Conservation (phyloP, 2,329 filamentous ascomycete genomes). For the Botryosphaeria dothidea region DNA sequence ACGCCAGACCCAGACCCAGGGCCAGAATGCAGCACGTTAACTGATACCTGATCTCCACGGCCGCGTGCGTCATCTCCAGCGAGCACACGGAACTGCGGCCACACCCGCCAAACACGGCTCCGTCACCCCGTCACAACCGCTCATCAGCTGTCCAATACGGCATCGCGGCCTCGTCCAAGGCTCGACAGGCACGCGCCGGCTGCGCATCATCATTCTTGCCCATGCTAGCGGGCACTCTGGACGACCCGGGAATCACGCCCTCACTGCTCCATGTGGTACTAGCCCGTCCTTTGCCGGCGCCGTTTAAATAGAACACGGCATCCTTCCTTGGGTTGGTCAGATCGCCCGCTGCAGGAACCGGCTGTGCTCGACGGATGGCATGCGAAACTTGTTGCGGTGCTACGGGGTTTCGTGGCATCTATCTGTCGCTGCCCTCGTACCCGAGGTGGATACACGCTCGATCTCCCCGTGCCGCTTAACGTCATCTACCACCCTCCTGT, state of each 20-base stretch:
- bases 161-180: conserved; percentile 7
- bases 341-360: conserved; percentile 12
- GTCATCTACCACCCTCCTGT: background rate
- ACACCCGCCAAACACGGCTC: conserved; percentile 6
- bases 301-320: conserved; percentile 5
- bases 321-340: conserved; percentile 12
- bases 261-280: conserved; percentile 14
- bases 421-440: background rate
- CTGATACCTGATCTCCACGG: background rate
- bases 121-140: conserved; percentile 5
- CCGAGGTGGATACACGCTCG: background rate
- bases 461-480: background rate
- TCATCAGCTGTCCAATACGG: background rate
- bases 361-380: conserved; percentile 3
- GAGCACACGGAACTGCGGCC: conserved; percentile 6
- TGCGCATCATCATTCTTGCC: conserved; percentile 13
- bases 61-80: conserved; percentile 14
- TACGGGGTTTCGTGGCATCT: background rate
- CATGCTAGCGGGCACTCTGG: background rate
- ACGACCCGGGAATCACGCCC: conserved; percentile 9
- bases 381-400: background rate
- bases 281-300: conserved; percentile 1
- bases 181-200: conserved; percentile 3
- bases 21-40: background rate
- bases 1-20: conserved; percentile 3